Evolutionary conservation across 2,329 filamentous ascomycete species (phyloP).

Genomic region (Sporothrix euskadiensis): DNA sequence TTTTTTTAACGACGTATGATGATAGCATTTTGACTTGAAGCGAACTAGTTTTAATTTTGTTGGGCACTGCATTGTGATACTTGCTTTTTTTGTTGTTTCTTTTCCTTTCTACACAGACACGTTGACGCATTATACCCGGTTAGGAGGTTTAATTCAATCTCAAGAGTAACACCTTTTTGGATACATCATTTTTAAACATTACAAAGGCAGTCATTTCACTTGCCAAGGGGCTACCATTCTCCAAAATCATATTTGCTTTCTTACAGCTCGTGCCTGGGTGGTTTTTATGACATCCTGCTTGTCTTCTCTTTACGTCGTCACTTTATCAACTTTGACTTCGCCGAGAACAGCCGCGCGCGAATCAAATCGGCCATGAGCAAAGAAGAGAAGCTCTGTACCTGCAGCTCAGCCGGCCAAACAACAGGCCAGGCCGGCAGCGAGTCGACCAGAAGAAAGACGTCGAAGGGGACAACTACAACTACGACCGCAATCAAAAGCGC

Average conservation of each 20-base stretch:
- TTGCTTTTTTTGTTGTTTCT: not conserved
- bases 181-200: not conserved
- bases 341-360: constrained; percentile 19
- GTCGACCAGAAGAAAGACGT: not conserved
- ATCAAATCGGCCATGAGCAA: not conserved
- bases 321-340: not conserved
- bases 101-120: not conserved
- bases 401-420: constrained; percentile 13
- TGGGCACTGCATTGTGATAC: not conserved
- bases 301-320: not conserved
- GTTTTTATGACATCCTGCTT: not conserved
- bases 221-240: not conserved
- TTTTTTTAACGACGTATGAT: not conserved
- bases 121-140: constrained; percentile 14
- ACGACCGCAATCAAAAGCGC: not conserved
- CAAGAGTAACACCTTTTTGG: not conserved
- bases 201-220: not conserved
- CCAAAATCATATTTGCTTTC: not conserved
- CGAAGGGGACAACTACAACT: not conserved
- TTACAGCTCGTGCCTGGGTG: not conserved
- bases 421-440: not conserved
- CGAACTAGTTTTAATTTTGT: not conserved
- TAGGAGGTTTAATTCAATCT: not conserved
- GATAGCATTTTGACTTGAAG: not conserved
- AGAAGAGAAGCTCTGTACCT: constrained; percentile 14